Evolutionary conservation across 495 filamentous ascomycete genomes (phyloP).

Genomic region (Amorphotheca resinae): DNA sequence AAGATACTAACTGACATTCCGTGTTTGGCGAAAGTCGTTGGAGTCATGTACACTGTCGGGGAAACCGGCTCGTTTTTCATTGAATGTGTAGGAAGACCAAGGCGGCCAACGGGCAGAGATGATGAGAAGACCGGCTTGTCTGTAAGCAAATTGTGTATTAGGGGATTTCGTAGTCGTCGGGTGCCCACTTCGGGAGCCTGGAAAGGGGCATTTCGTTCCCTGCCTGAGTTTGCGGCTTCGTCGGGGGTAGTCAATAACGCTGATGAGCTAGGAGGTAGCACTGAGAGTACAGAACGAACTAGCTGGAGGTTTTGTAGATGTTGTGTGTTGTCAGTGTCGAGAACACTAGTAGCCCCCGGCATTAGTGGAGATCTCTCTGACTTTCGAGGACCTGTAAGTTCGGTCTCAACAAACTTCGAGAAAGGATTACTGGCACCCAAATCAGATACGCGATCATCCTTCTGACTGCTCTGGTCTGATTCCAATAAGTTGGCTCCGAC

Average conservation of each 20-base stretch:
- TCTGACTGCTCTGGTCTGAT: conserved; percentile 2
- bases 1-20: conserved; percentile 82
- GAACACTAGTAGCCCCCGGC: background rate
- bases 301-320: conserved; percentile 68
- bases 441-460: conserved; percentile 3
- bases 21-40: conserved; percentile 75
- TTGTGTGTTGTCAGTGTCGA: conserved; percentile 6
- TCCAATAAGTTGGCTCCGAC: background rate
- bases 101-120: conserved; percentile 62
- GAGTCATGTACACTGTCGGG: conserved; percentile 24
- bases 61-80: conserved; percentile 5
- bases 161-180: conserved; percentile 68
- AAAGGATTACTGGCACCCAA: conserved; percentile 33
- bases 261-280: conserved; percentile 79
- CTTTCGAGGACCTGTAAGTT: conserved; percentile 20
- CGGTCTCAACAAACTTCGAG: conserved; percentile 31
- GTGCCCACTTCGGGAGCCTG: conserved; percentile 53
- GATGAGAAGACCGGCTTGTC: conserved; percentile 88
- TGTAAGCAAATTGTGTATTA: conserved; percentile 94
- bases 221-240: conserved; percentile 60
- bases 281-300: conserved; percentile 49
- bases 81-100: conserved; percentile 21
- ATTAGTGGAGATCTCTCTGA: background rate
- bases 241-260: conserved; percentile 75
- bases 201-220: conserved; percentile 24